Base-by-base conservation (phyloP, 1,139 yeast genomes). In the Kodamaea arcana region DNA sequence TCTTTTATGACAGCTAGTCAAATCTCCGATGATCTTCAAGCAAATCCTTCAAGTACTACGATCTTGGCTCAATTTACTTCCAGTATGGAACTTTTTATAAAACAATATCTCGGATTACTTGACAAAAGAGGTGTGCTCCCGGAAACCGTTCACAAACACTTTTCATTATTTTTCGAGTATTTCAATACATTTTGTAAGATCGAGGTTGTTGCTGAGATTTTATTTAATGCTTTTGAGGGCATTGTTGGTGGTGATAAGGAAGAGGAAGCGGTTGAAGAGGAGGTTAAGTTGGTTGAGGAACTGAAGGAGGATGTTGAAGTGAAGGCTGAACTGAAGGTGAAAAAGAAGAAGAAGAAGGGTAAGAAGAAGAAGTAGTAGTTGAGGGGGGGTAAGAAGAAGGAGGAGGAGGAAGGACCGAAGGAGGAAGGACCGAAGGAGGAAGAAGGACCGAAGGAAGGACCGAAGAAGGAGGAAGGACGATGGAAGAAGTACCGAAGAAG, bases 141-240 rank as follows among this genome's bases (percentile, higher is more conserved):
- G 13, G 27, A 17, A 8, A 12, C 14, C n/a, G 29, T 40, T n/a
- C 43, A 42, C 12, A 32, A 40, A 11, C 58, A 59, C 37, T 56
- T 60, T 34, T 32, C 39, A n/a, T 45, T 52, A 27, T 62, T 62
- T 41, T 42, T 60, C 26, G 43, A 39, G 12, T 41, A 59, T 26
- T 62, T 62, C 46, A 60, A 62, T 35, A 47, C 56, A 1, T 42
- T 61, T 25, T 54, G 66, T 41, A 60, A 60, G 35, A 46, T 62
- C n/a, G 66, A 60, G 31, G 45, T 43, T 30, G 43, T 62, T 27
- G 64, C 64, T 1, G 63, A 59, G 34, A 27, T 40, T 4, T 39
- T 61, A 26, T 62, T 60, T 40, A 54, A 48, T 12, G 50, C 44
- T 29, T 54, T 61, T 35, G 65, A 62, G 34, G 42, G 47, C 3